A percentile compares a stretch with the other conserved stretches of the same genome.
These are phyloP conservation scores for Lasiosphaeria ovina DNA, from an alignment of 495 filamentous ascomycete genomes.

Conservation along the genomic window DNA sequence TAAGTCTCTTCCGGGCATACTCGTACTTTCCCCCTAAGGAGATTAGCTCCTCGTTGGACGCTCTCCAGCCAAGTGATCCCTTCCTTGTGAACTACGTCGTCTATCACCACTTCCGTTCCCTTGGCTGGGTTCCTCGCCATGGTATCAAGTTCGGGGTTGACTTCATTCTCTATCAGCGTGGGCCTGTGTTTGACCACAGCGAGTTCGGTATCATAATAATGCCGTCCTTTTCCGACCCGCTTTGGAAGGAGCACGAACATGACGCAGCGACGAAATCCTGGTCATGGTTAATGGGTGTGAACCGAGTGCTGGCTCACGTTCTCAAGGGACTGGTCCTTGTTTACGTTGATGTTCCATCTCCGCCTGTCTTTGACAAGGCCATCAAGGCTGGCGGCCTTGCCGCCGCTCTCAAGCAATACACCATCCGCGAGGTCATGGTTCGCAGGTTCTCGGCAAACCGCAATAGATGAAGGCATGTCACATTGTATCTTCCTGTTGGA, in stretches of 20 bases:
- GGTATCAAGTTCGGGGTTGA: conserved; percentile 95
- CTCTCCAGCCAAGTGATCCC: conserved; percentile 63
- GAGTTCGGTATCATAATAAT: conserved; percentile 85
- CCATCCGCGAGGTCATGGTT: conserved; percentile 76
- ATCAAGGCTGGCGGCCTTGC: conserved; percentile 54
- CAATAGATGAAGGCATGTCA: conserved; percentile 36
- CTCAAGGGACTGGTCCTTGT: conserved; percentile 82
- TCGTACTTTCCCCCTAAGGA: conserved; percentile 65
- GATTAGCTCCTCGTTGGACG: conserved; percentile 27
- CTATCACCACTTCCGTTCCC: conserved; percentile 94
- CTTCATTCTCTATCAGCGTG: conserved; percentile 90
- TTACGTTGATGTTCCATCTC: conserved; percentile 89
- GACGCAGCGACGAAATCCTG: conserved; percentile 58
- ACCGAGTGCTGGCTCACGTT: conserved; percentile 86
- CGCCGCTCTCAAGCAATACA: conserved; percentile 65
- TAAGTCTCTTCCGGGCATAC: conserved; percentile 62
- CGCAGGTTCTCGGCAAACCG: conserved; percentile 83
- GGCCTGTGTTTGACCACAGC: conserved; percentile 89
- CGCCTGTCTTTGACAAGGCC: conserved; percentile 43
- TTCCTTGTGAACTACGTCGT: conserved; percentile 84
- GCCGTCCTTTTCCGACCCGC: conserved; percentile 73
- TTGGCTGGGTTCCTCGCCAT: conserved; percentile 93
- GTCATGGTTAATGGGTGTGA: conserved; percentile 92
- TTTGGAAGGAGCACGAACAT: conserved; percentile 61
- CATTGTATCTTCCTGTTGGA: too few relatives aligned